Base-by-base conservation (phyloP, 306 rosid species). In the Abrus precatorius region DNA sequence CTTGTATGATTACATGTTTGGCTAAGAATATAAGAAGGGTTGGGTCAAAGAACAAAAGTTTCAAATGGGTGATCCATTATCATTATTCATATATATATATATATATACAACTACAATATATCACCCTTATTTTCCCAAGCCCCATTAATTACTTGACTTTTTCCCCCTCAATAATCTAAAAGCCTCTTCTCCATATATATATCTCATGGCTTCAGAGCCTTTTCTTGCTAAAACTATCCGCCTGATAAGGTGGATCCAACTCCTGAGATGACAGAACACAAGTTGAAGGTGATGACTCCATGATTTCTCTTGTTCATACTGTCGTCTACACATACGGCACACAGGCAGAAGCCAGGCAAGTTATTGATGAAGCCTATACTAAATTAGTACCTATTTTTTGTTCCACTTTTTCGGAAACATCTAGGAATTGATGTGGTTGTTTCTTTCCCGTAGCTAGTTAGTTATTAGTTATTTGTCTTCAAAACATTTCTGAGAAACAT, bases 301-400 rank as follows among this genome's bases (percentile, higher is more conserved):
- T 80, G 76, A 74, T 66, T 32, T 41, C n/a, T 69, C 14, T 69
- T 78, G 30, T 78, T 50, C 59, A 40, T 55, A 69, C 44, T 75
- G 54, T 72, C 47, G 7, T 70, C 70, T 60, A 41, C 59, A 56
- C 36, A 79, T 49, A 66, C 76, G 89, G 89, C 89, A 86, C 89
- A 86, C 89, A 86, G 89, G 89, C 87, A 80, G n/a, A 86, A 86
- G 89, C 89, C 89, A 86, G 89, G 89, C 89, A 86, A 80, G 74
- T 77, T 85, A 76, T 61, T 76, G 53, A 79, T 70, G 63, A 80
- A 56, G 85, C 84, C 79, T 59, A 52, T 67, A 8, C 41, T 47
- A 12, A 27, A 68, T 68, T 65, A 14, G 9, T 8, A 66, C 13
- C 49, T 61, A 8, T 62, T 29, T 30, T 61, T 28, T 72, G 69